Evolutionary conservation across 495 filamentous ascomycete species (phyloP).

Genomic region (Elasticomyces elasticus): DNA sequence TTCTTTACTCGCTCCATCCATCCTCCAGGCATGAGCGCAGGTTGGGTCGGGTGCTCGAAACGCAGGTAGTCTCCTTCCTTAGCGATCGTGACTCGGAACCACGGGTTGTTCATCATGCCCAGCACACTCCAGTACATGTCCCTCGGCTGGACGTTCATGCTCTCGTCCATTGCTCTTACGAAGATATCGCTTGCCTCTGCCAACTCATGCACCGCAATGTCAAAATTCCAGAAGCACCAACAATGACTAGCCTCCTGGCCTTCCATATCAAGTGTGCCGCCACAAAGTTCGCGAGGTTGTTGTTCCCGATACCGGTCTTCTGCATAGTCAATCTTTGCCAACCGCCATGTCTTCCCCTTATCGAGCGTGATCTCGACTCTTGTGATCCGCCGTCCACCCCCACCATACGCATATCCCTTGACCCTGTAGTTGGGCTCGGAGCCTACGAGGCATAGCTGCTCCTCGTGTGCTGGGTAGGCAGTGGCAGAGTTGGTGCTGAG

Average conservation of each 20-base stretch:
- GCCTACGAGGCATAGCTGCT: constrained; percentile 47
- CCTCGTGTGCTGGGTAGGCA: constrained; percentile 74
- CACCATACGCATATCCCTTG: constrained; percentile 81
- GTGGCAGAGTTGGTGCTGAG: constrained; percentile 80
- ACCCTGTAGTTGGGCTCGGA: constrained; percentile 48
- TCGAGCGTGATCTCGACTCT: constrained; percentile 80
- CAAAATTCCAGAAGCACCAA: constrained; percentile 88
- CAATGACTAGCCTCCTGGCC: constrained; percentile 78
- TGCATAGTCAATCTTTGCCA: constrained; percentile 73
- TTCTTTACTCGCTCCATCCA: constrained; percentile 98
- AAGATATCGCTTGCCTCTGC: constrained; percentile 59
- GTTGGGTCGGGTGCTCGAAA: constrained; percentile 89
- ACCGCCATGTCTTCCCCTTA: constrained; percentile 68
- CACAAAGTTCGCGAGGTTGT: constrained; percentile 57
- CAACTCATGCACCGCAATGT: constrained; percentile 56
- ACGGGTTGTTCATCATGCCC: constrained; percentile 99
- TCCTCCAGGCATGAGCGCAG: constrained; percentile 65
- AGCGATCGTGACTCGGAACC: constrained; percentile 75
- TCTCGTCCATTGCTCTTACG: constrained; percentile 86
- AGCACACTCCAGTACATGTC: constrained; percentile 97
- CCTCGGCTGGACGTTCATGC: constrained; percentile 74
- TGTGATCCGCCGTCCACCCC: constrained; percentile 77
- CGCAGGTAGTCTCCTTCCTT: constrained; percentile 56
- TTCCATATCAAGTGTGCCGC: constrained; percentile 70
- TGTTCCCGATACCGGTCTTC: constrained; percentile 77